These are phyloP conservation scores for Delphinella strobiligena DNA, from an alignment of 2,329 filamentous ascomycete genomes.

Conservation along the genomic window DNA sequence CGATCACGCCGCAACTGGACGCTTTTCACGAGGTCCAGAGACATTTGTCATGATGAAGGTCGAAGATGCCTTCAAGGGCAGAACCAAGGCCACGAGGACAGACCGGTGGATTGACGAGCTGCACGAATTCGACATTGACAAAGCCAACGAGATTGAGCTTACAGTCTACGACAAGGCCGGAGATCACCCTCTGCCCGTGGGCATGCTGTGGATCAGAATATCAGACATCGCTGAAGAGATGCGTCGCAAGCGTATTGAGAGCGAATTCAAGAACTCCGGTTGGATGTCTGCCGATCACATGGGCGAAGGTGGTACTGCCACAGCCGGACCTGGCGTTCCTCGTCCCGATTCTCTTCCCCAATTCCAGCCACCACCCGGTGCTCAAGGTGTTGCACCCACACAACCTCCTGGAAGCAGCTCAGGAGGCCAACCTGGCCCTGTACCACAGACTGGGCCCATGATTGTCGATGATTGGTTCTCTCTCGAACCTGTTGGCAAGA, in stretches of 20 bases:
- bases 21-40: constrained; percentile 83
- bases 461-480: constrained; percentile 92
- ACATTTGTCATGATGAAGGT: constrained; percentile 96
- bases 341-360: constrained; percentile 40
- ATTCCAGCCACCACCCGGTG: constrained; percentile 38
- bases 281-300: constrained; percentile 98
- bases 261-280: constrained; percentile 83
- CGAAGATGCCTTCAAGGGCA: constrained; percentile 81
- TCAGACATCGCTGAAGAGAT: constrained; percentile 97
- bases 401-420: constrained; percentile 14
- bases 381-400: constrained; percentile 21
- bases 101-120: constrained; percentile 88
- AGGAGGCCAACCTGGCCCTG: constrained; percentile 20
- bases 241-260: constrained; percentile 91
- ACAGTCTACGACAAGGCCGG: constrained; percentile 92
- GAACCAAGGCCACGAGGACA: constrained; percentile 71
- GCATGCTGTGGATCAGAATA: constrained; percentile 89
- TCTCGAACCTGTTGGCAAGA: constrained; percentile 82
- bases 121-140: constrained; percentile 89
- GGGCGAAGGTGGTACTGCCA: constrained; percentile 45
- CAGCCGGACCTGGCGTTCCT: constrained; percentile 17
- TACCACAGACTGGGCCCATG: constrained; percentile 42
- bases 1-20: constrained; percentile 71
- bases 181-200: constrained; percentile 85
- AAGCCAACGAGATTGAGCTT: constrained; percentile 95